A percentile compares a stretch with the other conserved stretches of the same genome.
Evolutionary conservation across 1,284 basidiomycete genomes (phyloP).

Genomic region (Fomitiporia mediterranea): DNA sequence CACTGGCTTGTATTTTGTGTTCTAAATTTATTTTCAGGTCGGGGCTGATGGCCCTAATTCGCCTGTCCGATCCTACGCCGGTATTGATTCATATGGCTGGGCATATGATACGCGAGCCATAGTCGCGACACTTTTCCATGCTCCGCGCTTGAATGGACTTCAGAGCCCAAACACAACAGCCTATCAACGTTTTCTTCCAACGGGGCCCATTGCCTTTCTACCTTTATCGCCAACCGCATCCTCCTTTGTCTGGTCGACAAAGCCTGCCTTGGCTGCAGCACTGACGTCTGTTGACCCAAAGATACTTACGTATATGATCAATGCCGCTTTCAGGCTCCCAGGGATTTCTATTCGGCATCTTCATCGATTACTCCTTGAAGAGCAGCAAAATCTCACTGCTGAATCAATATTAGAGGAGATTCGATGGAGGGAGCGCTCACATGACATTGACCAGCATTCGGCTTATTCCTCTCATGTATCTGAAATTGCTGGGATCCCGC

Average conservation of each 20-base stretch:
- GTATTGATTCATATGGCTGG: constrained; percentile 90
- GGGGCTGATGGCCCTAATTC: constrained; percentile 97
- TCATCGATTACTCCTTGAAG: constrained; percentile 57
- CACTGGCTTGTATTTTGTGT: not conserved
- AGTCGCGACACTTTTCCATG: constrained; percentile 83
- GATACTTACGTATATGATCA: constrained; percentile 75
- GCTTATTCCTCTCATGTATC: constrained; percentile 41
- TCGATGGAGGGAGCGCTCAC: constrained; percentile 61
- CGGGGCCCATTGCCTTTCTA: constrained; percentile 93
- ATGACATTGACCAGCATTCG: constrained; percentile 57
- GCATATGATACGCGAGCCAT: constrained; percentile 88
- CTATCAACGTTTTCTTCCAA: constrained; percentile 94
- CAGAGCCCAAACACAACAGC: constrained; percentile 73
- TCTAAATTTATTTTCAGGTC: constrained; percentile 46
- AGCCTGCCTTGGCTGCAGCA: constrained; percentile 69
- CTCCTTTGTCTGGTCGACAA: constrained; percentile 95
- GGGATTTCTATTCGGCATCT: constrained; percentile 71
- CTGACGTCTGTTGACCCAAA: constrained; percentile 65
- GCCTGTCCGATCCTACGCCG: constrained; percentile 84
- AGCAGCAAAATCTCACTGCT: constrained; percentile 41
- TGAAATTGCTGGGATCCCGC: constrained; percentile 48
- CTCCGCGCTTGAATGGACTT: constrained; percentile 47
- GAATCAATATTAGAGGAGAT: constrained; percentile 55
- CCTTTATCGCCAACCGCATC: constrained; percentile 76
- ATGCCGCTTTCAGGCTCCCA: constrained; percentile 88